phyloP scores from a whole-genome alignment of 2,329 filamentous ascomycete species.

The Epichloe bromicola region DNA sequence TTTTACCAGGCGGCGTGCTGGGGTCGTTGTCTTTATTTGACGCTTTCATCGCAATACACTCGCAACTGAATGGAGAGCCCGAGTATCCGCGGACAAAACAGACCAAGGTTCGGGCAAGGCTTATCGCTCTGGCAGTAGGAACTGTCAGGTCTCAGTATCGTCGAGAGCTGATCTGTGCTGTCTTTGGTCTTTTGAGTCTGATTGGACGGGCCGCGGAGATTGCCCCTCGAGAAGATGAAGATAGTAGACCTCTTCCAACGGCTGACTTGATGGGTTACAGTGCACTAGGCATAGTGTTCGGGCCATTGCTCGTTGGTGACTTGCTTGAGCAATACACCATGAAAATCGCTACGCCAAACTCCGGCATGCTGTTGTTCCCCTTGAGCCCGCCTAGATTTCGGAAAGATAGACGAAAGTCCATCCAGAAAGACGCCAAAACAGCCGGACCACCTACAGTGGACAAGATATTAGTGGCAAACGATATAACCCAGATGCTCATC shows the following conservation, averaged over 20 bases:
- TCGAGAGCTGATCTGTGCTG: slow-evolving; percentile 51
- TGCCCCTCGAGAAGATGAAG: slow-evolving; percentile 36
- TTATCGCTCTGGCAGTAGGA: slow-evolving; percentile 50
- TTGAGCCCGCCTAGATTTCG: slow-evolving; percentile 28
- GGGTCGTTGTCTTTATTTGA: slow-evolving; percentile 50
- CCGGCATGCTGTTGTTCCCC: slow-evolving; percentile 30
- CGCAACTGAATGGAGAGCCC: slow-evolving; percentile 37
- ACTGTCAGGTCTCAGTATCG: slow-evolving; percentile 46
- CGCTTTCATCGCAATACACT: slow-evolving; percentile 46
- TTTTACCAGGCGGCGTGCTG: slow-evolving; percentile 52
- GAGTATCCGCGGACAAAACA: slow-evolving; percentile 41
- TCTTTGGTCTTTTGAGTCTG: slow-evolving; percentile 51
- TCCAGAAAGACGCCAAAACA: slow-evolving; percentile 2
- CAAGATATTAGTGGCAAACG: slow-evolving; percentile 45
- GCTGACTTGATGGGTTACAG: slow-evolving; percentile 51
- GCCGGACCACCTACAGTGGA: slow-evolving; percentile 27
- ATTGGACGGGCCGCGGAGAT: slow-evolving; percentile 46
- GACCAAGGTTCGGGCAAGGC: slow-evolving; percentile 44
- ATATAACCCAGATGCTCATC: slow-evolving; percentile 52
- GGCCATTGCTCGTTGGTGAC: slow-evolving; percentile 48
- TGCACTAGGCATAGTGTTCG: slow-evolving; percentile 51
- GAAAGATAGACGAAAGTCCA: slow-evolving; percentile 14
- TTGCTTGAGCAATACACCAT: slow-evolving; percentile 38
- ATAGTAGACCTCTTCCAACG: slow-evolving; percentile 38
- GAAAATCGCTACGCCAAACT: slow-evolving; percentile 27